These are phyloP conservation scores for Dacryopinax spathularia DNA, from an alignment of 768 basidiomycete genomes.

Conservation along the genomic window DNA sequence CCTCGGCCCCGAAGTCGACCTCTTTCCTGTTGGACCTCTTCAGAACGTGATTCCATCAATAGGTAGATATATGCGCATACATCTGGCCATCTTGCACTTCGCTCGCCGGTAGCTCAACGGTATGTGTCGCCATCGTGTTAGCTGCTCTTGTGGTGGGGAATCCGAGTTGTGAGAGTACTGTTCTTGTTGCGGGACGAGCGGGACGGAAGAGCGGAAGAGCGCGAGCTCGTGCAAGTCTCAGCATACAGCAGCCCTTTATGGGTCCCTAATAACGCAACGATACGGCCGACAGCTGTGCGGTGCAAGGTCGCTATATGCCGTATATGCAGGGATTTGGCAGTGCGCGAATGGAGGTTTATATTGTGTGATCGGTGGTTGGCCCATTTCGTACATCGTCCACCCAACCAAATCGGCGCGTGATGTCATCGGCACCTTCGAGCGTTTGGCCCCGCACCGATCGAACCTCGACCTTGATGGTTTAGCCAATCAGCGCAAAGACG, in stretches of 20 bases:
- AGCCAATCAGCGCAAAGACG: neutral
- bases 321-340: neutral
- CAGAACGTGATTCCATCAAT: neutral
- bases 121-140: neutral
- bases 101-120: neutral
- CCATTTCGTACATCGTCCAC: too few relatives aligned
- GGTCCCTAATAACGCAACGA: neutral
- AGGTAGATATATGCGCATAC: slow-evolving; percentile 23
- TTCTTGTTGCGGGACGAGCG: neutral
- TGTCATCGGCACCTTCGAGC: neutral
- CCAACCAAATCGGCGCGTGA: neutral
- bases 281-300: neutral
- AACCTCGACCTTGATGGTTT: neutral
- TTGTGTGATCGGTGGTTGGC: neutral
- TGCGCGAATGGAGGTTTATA: slow-evolving; percentile 2
- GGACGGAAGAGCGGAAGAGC: neutral
- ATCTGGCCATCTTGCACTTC: slow-evolving; percentile 56
- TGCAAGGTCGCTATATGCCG: too few relatives aligned
- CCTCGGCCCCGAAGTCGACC: slow-evolving; percentile 53
- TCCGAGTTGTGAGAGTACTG: neutral
- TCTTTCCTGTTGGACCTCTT: slow-evolving; percentile 47
- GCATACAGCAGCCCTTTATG: neutral
- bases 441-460: neutral
- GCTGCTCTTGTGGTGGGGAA: neutral
- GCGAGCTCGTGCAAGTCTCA: neutral